Evolutionary conservation across 352 stramenopile species (phyloP).

Genomic region (Pythium sp.): DNA sequence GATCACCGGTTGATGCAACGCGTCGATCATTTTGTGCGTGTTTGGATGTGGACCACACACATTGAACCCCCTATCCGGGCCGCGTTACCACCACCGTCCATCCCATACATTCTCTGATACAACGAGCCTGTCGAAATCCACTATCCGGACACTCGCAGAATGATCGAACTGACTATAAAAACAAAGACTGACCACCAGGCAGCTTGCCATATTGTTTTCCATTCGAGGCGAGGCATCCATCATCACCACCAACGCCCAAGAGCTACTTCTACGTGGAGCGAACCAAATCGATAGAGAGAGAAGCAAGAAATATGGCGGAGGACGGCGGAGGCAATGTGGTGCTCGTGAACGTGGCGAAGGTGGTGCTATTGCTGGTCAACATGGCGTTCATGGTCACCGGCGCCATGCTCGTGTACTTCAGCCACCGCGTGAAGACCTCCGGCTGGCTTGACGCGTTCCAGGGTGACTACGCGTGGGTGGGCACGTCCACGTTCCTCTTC

Average conservation of each 20-base stretch:
- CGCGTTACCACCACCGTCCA: neutral
- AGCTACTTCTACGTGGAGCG: neutral
- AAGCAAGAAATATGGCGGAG: constrained; percentile 2
- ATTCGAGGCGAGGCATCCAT: neutral
- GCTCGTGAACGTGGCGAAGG: constrained; percentile 72
- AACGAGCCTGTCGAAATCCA: neutral
- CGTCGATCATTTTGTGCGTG: constrained; percentile 1
- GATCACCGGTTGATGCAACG: neutral
- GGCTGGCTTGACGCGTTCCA: constrained; percentile 78
- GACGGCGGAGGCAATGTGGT: constrained; percentile 30
- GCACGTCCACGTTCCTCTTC: constrained; percentile 59
- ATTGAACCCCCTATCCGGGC: neutral
- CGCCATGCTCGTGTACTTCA: constrained; percentile 80
- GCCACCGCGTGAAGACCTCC: constrained; percentile 54
- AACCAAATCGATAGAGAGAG: neutral
- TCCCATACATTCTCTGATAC: constrained; percentile 1
- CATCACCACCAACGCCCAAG: neutral
- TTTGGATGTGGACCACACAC: neutral
- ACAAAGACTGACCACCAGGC: neutral
- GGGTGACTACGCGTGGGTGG: constrained; percentile 65
- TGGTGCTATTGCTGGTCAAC: constrained; percentile 79
- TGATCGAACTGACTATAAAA: neutral
- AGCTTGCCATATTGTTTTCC: neutral
- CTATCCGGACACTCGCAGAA: neutral
- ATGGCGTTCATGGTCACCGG: constrained; percentile 80